Evolutionary conservation across 2,329 filamentous ascomycete species (phyloP).

Genomic region (Claviceps humidiphila): DNA sequence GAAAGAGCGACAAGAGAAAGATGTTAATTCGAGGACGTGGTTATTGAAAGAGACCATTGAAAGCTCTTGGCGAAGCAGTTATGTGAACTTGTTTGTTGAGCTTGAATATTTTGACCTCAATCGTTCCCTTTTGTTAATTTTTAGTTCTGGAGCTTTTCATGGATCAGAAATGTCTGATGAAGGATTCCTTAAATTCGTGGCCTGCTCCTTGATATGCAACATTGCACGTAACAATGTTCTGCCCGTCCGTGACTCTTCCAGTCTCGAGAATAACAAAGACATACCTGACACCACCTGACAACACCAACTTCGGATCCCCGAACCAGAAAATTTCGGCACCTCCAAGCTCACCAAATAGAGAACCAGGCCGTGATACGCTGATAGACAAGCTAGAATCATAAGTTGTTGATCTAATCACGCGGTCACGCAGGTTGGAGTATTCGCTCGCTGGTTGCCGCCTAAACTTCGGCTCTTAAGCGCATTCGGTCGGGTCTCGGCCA

Average conservation of each 20-base stretch:
- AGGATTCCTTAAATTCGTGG: background rate
- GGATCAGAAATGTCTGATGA: too few relatives aligned
- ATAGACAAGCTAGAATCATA: background rate
- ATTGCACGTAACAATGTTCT: background rate
- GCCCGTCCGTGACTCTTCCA: background rate
- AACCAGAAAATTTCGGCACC: too few relatives aligned
- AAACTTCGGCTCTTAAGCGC: constrained; percentile 6
- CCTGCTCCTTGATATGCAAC: background rate
- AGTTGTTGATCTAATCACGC: background rate
- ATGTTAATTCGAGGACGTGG: too few relatives aligned
- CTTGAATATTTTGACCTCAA: too few relatives aligned
- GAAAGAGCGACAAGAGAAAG: too few relatives aligned
- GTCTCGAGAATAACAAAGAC: background rate
- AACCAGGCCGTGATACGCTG: background rate
- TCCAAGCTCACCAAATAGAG: too few relatives aligned
- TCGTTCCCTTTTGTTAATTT: background rate
- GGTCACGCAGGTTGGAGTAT: background rate
- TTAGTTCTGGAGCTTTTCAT: background rate
- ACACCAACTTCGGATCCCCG: too few relatives aligned
- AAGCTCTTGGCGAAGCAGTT: too few relatives aligned
- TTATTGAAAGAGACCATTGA: too few relatives aligned
- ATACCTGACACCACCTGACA: too few relatives aligned
- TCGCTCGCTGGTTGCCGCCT: constrained; percentile 3
- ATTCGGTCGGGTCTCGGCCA: background rate
- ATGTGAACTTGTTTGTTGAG: too few relatives aligned